Evolutionary conservation across 768 basidiomycete genomes (phyloP), one percentile per base, ranked within the genome.

Genomic region (Pisolithus orientalis): DNA sequence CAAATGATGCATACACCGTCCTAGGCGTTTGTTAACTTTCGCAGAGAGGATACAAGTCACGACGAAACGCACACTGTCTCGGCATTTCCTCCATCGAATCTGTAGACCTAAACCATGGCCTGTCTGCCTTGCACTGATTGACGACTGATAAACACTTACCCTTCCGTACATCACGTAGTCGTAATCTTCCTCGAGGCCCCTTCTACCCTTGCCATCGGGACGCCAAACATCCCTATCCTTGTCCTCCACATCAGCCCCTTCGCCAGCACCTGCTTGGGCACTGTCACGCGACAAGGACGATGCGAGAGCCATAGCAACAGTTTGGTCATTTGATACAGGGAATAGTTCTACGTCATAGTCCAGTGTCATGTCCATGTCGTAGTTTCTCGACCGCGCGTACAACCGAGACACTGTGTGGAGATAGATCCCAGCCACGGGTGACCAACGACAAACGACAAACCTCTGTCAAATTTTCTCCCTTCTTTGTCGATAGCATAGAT

Each of bases 81-180:
- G 32, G 80, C 78, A 13, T 80, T 82, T 54, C 84, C 87, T 14
- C 88, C 85, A 65, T 99, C 95, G 66, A 95, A 96, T 67, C 94
- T 94, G 77, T 99, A 99, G 45, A 97, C 90, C 92, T 95, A 57
- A 7, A 54, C 34, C 11, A 13, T 5, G 43, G 43, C 10, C 47
- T n/a, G 21, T 49, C 49, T 47, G 58, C 50, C 31, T 44, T 32
- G 48, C 31, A 25, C 38, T 24, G 21, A 39, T 17, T 51, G 34
- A 40, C 38, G 24, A 17, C 51, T 10, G 27, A 44, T 56, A 44
- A 40, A 43, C 31, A 10, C 57, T 53, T 58, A 94, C 93, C 84
- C 94, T 98, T 31, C 95, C 95, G 67, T 91, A 94, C 94, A 97
- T 97, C 58, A 99, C 95, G 75, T 98, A 99, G 64, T 97, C 94